Base-by-base conservation (phyloP, 2,329 filamentous ascomycete genomes). In the Aspergillus ibericus region DNA sequence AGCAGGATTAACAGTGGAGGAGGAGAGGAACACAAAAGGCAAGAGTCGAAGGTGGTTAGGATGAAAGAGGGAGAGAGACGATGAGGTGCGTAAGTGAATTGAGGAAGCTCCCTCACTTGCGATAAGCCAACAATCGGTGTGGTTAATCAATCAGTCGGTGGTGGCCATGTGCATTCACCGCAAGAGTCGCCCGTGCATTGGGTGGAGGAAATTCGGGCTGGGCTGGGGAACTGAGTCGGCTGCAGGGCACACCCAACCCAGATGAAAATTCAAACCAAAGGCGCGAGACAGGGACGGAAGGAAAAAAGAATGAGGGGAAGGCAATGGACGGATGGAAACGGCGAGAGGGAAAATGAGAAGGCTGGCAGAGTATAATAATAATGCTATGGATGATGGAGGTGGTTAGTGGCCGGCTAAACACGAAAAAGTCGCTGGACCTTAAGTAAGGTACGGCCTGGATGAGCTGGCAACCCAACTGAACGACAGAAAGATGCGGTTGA, bases 51-150 rank as follows among this genome's bases (percentile, higher is more conserved):
- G 57, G 57, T 56, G 32, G 47, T 54, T 47, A 32, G 55, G 61
- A 58, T 53, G 46, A 55, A 36, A 52, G 58, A 49, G 52, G 57
- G 47, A 58, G 57, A 59, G 38, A 55, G 22, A 59, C 49, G 47
- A 35, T 38, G 50, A 62, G 38, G 56, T 63, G 58, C 64, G 62
- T 42, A 10, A 18, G 18, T 42, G 38, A 42, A 42, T 63, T 59
- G 67, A 63, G 61, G 67, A 57, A 55, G 55, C 70, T 68, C 66
- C 60, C 63, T 66, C 64, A 67, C 64, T 68, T 64, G 59, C 29
- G 38, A 61, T 64, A 61, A 61, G 53, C 40, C 48, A 51, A 54
- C 40, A 55, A 42, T 51, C 32, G 49, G 34, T 25, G 49, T 51
- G 49, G 49, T 38, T 38, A 38, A 38, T 51, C 49, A 38, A 38